phyloP scores from a whole-genome alignment of 352 stramenopile genomes.

The Pythium diclinum region DNA sequence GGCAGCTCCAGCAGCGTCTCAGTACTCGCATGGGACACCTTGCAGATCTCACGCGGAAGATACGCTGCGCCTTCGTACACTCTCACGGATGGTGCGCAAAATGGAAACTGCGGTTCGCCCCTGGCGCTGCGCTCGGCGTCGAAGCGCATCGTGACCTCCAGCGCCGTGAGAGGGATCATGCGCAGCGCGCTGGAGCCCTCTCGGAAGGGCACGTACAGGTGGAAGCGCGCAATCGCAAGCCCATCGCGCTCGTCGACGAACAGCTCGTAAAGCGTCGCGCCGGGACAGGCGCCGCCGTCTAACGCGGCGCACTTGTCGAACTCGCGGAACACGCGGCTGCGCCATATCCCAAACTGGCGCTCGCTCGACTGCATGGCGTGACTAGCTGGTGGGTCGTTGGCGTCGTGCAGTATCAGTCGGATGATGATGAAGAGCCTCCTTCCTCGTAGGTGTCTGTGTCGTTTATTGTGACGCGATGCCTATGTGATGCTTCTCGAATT shows the following conservation, averaged over 20 bases:
- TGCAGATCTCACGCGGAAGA: slow-evolving; percentile 47
- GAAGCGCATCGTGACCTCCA: slow-evolving; percentile 65
- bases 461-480: slow-evolving; percentile 7
- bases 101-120: slow-evolving; percentile 57
- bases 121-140: slow-evolving; percentile 22
- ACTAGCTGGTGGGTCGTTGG: too few relatives aligned
- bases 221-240: slow-evolving; percentile 52
- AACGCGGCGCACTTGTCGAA: slow-evolving; percentile 57
- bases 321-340: slow-evolving; percentile 64
- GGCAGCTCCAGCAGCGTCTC: slow-evolving; percentile 46
- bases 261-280: slow-evolving; percentile 45
- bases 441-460: not conserved
- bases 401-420: not conserved
- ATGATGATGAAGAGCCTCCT: not conserved
- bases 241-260: slow-evolving; percentile 48
- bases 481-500: slow-evolving; percentile 1
- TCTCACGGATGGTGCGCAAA: slow-evolving; percentile 47
- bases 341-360: slow-evolving; percentile 70
- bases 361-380: slow-evolving; percentile 18
- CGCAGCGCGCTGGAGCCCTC: slow-evolving; percentile 63
- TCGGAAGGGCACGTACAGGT: slow-evolving; percentile 74
- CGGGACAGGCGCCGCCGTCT: slow-evolving; percentile 29
- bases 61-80: slow-evolving; percentile 49
- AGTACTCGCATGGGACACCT: slow-evolving; percentile 12
- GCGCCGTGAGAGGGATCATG: slow-evolving; percentile 53